Evolutionary conservation across 2,329 filamentous ascomycete species (phyloP).

Genomic region (Zelopaecilomyces penicillatus): DNA sequence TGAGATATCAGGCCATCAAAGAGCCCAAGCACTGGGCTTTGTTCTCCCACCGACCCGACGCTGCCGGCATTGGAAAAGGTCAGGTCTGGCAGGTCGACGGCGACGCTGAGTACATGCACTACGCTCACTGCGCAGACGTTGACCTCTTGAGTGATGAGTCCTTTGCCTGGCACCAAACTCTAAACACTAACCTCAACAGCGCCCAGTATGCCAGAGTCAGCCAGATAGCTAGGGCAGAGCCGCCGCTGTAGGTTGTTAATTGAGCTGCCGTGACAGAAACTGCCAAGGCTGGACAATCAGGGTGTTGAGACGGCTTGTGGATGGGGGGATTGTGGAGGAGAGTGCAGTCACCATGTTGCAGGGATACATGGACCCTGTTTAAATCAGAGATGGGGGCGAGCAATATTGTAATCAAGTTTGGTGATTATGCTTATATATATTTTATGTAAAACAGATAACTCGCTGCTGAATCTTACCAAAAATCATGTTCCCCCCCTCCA

Average conservation of each 20-base stretch:
- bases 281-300: neutral
- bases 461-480: too few species aligned
- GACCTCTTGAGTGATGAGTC: neutral
- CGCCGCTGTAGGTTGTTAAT: neutral
- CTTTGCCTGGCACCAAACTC: conserved; percentile 1
- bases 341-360: neutral
- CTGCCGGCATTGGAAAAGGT: neutral
- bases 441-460: too few species aligned
- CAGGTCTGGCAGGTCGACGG: conserved; percentile 1
- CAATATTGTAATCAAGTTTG: neutral
- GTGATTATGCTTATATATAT: too few species aligned
- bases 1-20: neutral
- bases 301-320: neutral
- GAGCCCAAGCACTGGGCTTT: neutral
- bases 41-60: conserved; percentile 2
- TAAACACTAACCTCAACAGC: neutral
- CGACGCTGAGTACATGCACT: conserved; percentile 2
- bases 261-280: neutral
- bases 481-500: too few species aligned
- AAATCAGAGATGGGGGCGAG: neutral
- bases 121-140: neutral
- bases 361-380: conserved; percentile 1
- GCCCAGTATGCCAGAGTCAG: neutral
- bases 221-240: neutral
- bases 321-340: neutral